Conservation (phyloP, 768 basidiomycete species). For the Suillus variegatus region DNA sequence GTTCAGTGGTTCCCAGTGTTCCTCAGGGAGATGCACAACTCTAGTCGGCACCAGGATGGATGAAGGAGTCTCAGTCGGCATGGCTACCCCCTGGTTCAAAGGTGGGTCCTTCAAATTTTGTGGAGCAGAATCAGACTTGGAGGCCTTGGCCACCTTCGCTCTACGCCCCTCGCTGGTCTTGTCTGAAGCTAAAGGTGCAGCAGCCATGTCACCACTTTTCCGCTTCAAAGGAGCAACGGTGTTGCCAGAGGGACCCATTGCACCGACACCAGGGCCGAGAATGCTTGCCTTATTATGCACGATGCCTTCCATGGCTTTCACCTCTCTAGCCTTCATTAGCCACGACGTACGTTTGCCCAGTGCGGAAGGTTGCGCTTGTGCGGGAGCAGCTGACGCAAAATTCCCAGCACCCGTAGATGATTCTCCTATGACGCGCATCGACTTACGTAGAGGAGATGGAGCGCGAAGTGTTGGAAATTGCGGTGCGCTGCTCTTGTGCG, state of each 20-base stretch:
- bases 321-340: constrained; percentile 77
- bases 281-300: constrained; percentile 33
- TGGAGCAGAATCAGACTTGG: constrained; percentile 35
- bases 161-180: constrained; percentile 44
- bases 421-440: constrained; percentile 53
- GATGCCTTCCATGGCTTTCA: constrained; percentile 62
- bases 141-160: constrained; percentile 51
- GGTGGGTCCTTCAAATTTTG: constrained; percentile 16
- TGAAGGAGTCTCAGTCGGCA: neutral
- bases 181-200: constrained; percentile 15
- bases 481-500: constrained; percentile 42
- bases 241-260: constrained; percentile 9
- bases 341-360: constrained; percentile 75
- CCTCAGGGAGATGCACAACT: constrained; percentile 19
- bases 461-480: constrained; percentile 68
- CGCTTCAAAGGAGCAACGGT: constrained; percentile 44
- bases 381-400: constrained; percentile 38
- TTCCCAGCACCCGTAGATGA: constrained; percentile 33
- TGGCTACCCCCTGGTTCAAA: constrained; percentile 6
- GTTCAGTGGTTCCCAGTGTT: constrained; percentile 14
- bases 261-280: constrained; percentile 6
- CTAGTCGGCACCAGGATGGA: neutral
- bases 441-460: constrained; percentile 70
- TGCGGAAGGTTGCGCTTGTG: constrained; percentile 30
- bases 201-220: constrained; percentile 59